These are phyloP conservation scores for Daedaleopsis nitida DNA, from an alignment of 768 basidiomycete genomes.

Conservation along the genomic window DNA sequence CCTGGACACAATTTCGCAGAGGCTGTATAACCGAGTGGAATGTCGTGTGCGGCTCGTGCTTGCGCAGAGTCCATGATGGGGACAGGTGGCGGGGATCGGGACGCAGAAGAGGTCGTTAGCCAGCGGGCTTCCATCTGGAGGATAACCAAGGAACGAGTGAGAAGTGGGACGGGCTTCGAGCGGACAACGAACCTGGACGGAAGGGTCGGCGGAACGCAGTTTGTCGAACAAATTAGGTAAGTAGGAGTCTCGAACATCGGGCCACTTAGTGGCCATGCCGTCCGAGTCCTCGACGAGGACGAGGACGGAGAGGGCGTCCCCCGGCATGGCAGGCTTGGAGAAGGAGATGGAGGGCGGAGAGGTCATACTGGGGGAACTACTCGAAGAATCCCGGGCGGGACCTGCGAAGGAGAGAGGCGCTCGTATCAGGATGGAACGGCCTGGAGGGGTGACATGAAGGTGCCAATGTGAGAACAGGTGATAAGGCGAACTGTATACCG, in stretches of 20 bases:
- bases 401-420: constrained; percentile 19
- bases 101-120: constrained; percentile 26
- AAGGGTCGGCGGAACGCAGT: constrained; percentile 25
- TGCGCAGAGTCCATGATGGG: constrained; percentile 10
- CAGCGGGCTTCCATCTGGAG: constrained; percentile 29
- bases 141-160: constrained; percentile 4
- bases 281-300: constrained; percentile 32
- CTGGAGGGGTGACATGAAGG: constrained; percentile 20
- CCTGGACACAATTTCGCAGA: constrained; percentile 21
- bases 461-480: constrained; percentile 23
- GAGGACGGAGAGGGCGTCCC: constrained; percentile 30
- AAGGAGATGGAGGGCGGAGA: constrained; percentile 22
- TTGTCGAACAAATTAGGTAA: constrained; percentile 29
- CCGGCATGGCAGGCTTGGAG: constrained; percentile 22
- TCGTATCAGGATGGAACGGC: constrained; percentile 20
- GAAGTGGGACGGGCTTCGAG: constrained; percentile 7
- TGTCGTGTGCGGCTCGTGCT: constrained; percentile 20
- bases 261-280: constrained; percentile 28
- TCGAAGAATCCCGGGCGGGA: constrained; percentile 19
- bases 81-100: constrained; percentile 11
- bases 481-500: constrained; percentile 29
- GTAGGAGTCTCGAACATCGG: constrained; percentile 27
- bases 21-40: constrained; percentile 18
- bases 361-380: constrained; percentile 20
- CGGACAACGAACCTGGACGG: constrained; percentile 23